A percentile compares a stretch with the other conserved stretches of the same genome.
phyloP scores from a whole-genome alignment of 305 asterid species.

The Fraxinus sp. region DNA sequence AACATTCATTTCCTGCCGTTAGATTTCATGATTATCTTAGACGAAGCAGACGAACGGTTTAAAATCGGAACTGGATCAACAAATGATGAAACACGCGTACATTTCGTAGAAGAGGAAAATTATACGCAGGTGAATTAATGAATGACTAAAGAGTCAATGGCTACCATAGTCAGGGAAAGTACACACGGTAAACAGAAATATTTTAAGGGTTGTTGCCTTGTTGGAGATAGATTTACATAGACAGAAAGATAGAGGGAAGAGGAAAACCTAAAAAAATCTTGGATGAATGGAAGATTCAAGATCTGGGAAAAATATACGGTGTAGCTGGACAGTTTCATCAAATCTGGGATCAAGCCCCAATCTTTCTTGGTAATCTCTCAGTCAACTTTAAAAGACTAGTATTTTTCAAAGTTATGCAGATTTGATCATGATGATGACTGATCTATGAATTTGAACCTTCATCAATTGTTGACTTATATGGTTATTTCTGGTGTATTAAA shows the following conservation, averaged over 20 bases:
- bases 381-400: constrained; percentile 22
- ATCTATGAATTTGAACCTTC: constrained; percentile 26
- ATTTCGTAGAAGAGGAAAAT: background rate
- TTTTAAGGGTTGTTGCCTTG: constrained; percentile 16
- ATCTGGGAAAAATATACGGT: constrained; percentile 30
- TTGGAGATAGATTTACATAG: constrained; percentile 27
- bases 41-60: background rate
- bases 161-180: constrained; percentile 19
- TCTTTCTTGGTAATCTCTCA: constrained; percentile 32
- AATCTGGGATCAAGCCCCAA: constrained; percentile 16
- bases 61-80: background rate
- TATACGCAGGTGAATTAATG: background rate
- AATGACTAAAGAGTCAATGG: constrained; percentile 41
- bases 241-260: constrained; percentile 15
- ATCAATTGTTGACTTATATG: constrained; percentile 19
- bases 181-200: constrained; percentile 17
- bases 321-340: constrained; percentile 11
- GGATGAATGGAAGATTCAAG: constrained; percentile 37
- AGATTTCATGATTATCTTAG: background rate
- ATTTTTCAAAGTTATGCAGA: constrained; percentile 10
- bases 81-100: background rate
- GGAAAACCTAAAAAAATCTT: constrained; percentile 26
- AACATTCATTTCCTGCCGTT: background rate
- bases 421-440: constrained; percentile 22
- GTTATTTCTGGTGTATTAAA: constrained; percentile 1